Conservation (phyloP, 805 yeast genomes). For the Suhomyces sp. region DNA sequence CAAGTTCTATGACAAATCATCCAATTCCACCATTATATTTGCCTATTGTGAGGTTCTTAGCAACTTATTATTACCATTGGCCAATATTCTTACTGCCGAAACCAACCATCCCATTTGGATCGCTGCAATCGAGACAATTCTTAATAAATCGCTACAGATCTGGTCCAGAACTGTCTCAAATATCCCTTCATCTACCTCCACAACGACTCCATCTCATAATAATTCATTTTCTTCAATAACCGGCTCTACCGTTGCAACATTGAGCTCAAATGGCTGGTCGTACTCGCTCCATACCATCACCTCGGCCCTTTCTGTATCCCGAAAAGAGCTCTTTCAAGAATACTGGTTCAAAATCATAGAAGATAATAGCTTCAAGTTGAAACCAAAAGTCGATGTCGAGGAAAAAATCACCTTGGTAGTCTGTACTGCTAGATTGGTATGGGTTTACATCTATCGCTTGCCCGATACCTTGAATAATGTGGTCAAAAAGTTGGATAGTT, state of each 20-base stretch:
- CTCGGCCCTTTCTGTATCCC: conserved; percentile 75
- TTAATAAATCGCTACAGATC: conserved; percentile 45
- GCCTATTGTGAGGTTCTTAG: conserved; percentile 86
- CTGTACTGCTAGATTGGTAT: conserved; percentile 69
- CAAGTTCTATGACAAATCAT: conserved; percentile 70
- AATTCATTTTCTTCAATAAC: neutral
- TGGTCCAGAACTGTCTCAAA: conserved; percentile 37
- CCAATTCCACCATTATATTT: conserved; percentile 59
- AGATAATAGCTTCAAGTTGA: conserved; percentile 54
- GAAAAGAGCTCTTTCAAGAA: conserved; percentile 66
- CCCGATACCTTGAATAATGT: conserved; percentile 88
- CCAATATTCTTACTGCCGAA: conserved; percentile 87
- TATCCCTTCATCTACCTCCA: neutral
- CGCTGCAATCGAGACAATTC: conserved; percentile 67
- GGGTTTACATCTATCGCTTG: conserved; percentile 87
- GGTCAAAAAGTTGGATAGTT: conserved; percentile 66
- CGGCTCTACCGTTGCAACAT: neutral
- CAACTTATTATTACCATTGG: conserved; percentile 73
- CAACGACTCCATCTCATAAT: neutral
- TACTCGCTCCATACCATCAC: conserved; percentile 65
- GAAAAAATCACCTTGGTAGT: conserved; percentile 56
- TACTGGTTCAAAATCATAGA: conserved; percentile 75
- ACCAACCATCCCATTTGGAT: conserved; percentile 96
- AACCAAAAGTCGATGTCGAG: conserved; percentile 54
- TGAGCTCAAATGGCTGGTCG: conserved; percentile 50